Conservation (phyloP, 2,329 filamentous ascomycete genomes). For the Fusarium clavum region DNA sequence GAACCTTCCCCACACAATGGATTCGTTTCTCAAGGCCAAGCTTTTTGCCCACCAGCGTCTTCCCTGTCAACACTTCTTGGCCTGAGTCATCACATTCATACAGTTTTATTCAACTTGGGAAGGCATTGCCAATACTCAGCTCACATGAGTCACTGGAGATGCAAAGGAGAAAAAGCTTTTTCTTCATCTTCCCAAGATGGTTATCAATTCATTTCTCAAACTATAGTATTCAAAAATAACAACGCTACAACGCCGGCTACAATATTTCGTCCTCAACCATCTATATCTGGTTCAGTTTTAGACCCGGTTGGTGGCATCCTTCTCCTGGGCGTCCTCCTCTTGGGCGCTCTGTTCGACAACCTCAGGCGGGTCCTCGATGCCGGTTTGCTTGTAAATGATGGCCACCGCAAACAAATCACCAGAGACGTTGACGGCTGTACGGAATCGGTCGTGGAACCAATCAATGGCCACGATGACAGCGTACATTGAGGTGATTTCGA, state of each 20-base stretch:
- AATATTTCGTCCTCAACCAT: neutral
- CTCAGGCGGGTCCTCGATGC: slow-evolving; percentile 40
- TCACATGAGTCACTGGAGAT: neutral
- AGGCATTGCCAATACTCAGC: neutral
- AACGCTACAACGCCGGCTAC: slow-evolving; percentile 23
- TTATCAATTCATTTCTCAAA: slow-evolving; percentile 4
- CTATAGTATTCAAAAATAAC: slow-evolving; percentile 3
- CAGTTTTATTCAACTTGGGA: neutral
- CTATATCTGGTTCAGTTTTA: neutral
- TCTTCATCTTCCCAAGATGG: neutral
- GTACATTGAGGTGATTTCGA: slow-evolving; percentile 62
- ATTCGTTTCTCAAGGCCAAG: slow-evolving; percentile 11
- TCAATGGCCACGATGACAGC: slow-evolving; percentile 65
- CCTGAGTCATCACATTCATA: slow-evolving; percentile 5
- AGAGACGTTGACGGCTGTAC: slow-evolving; percentile 63
- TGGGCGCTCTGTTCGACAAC: slow-evolving; percentile 31
- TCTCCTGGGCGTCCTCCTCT: slow-evolving; percentile 23
- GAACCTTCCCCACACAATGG: neutral
- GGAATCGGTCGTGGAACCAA: slow-evolving; percentile 68
- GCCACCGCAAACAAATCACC: slow-evolving; percentile 58
- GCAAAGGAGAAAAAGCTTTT: neutral
- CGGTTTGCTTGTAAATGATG: slow-evolving; percentile 44
- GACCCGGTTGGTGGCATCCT: slow-evolving; percentile 38
- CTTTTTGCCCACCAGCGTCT: slow-evolving; percentile 9
- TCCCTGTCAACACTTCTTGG: slow-evolving; percentile 14